Conservation (phyloP, 1,139 yeast species). For the Kodamaea derodonti region DNA sequence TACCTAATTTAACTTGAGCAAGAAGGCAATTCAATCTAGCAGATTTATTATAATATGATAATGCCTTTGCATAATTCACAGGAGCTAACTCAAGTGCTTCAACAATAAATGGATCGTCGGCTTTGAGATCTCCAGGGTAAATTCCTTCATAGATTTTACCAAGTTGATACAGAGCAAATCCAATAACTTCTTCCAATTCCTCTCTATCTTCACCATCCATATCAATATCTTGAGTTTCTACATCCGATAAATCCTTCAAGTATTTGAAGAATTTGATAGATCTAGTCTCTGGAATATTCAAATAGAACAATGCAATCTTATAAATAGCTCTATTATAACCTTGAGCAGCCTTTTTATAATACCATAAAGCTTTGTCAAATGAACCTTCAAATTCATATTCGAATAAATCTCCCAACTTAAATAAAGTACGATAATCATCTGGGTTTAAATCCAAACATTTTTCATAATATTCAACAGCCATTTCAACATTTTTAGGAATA, state of each 20-base stretch:
- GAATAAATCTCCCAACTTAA: slow-evolving; percentile 39
- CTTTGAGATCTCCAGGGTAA: slow-evolving; percentile 42
- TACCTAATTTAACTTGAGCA: slow-evolving; percentile 83
- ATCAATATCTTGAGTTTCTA: slow-evolving; percentile 32
- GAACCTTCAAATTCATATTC: slow-evolving; percentile 32
- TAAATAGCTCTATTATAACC: slow-evolving; percentile 46
- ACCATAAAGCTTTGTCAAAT: slow-evolving; percentile 31
- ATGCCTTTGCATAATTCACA: slow-evolving; percentile 55
- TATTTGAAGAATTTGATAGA: slow-evolving; percentile 36
- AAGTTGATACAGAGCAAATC: slow-evolving; percentile 47
- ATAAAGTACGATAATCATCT: slow-evolving; percentile 32
- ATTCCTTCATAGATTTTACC: slow-evolving; percentile 72
- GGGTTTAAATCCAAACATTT: slow-evolving; percentile 32
- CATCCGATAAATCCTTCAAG: slow-evolving; percentile 35
- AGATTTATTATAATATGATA: slow-evolving; percentile 68
- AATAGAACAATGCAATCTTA: slow-evolving; percentile 38
- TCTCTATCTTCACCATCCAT: slow-evolving; percentile 39
- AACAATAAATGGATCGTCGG: slow-evolving; percentile 35
- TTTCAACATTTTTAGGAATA: slow-evolving; percentile 26
- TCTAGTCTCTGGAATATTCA: slow-evolving; percentile 33
- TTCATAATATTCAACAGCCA: slow-evolving; percentile 32
- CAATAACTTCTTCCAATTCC: slow-evolving; percentile 42
- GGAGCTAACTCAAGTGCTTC: slow-evolving; percentile 38
- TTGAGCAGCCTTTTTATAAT: slow-evolving; percentile 39
- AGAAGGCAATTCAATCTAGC: slow-evolving; percentile 75